These are phyloP conservation scores for Trichoderma asperellum DNA, from an alignment of 2,329 filamentous ascomycete species.

Conservation along the genomic window DNA sequence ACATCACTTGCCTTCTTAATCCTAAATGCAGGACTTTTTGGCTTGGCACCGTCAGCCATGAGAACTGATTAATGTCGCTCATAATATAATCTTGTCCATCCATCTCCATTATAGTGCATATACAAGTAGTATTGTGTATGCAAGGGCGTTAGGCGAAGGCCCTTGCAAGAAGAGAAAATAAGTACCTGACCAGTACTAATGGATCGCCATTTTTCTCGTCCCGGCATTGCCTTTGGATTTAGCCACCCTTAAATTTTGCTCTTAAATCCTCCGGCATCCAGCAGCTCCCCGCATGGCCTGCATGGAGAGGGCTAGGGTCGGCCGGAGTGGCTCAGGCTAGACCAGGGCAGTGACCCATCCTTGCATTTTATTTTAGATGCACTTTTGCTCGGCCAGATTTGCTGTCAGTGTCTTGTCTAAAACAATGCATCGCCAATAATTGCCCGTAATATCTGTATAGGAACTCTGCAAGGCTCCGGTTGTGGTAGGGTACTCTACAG, in stretches of 20 bases:
- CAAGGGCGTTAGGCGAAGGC: background rate
- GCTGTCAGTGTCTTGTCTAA: background rate
- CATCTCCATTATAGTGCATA: too few relatives aligned
- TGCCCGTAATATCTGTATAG: background rate
- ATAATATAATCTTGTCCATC: background rate
- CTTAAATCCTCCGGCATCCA: slow-evolving; percentile 22
- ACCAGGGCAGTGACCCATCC: slow-evolving; percentile 5
- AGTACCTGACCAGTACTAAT: background rate
- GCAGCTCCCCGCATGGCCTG: slow-evolving; percentile 15
- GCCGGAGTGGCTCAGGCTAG: slow-evolving; percentile 16
- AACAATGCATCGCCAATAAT: background rate
- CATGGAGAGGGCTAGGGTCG: slow-evolving; percentile 16
- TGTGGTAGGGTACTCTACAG: background rate
- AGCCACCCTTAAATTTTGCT: background rate
- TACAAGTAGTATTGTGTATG: background rate
- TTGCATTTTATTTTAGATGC: slow-evolving; percentile 14
- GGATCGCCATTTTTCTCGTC: background rate
- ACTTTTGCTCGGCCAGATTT: slow-evolving; percentile 26
- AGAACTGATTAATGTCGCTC: background rate
- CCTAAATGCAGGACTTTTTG: background rate
- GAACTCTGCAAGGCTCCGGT: background rate
- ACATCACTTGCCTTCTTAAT: background rate
- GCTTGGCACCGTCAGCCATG: background rate
- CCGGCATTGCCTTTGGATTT: slow-evolving; percentile 4
- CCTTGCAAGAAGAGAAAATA: background rate